phyloP scores from a whole-genome alignment of 2,329 filamentous ascomycete genomes.

The Anthostomella pinea region DNA sequence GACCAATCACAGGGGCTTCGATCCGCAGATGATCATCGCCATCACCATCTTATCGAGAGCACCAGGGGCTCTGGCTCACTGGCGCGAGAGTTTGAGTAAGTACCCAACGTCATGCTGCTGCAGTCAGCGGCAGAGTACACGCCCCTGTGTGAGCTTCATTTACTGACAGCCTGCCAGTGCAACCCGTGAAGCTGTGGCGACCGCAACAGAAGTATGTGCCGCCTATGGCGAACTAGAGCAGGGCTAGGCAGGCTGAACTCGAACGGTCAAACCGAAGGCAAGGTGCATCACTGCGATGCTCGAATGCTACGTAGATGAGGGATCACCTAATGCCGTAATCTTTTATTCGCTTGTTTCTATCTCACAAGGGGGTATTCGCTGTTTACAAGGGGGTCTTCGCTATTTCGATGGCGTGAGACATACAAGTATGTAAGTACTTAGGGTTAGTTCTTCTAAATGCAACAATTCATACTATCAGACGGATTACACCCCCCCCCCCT shows the following conservation, averaged over 20 bases:
- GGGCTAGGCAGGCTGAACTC: background rate
- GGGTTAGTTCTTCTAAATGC: too few species aligned
- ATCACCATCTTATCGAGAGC: conserved; percentile 27
- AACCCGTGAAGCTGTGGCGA: conserved; percentile 29
- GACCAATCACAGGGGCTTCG: conserved; percentile 24
- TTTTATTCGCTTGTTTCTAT: too few species aligned
- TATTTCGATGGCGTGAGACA: too few species aligned
- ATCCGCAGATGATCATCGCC: conserved; percentile 29
- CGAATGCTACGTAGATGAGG: conserved; percentile 8
- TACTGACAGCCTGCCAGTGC: conserved; percentile 19
- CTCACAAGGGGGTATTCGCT: too few species aligned
- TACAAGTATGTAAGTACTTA: too few species aligned
- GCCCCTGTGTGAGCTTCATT: too few species aligned
- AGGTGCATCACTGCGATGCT: conserved; percentile 3
- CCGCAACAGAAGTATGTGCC: conserved; percentile 29
- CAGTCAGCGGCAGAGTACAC: too few species aligned
- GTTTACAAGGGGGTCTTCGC: too few species aligned
- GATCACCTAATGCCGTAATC: too few species aligned
- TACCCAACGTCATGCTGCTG: background rate
- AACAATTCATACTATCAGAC: too few species aligned
- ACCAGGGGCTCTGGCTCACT: conserved; percentile 29
- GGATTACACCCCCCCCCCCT: too few species aligned
- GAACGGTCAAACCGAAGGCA: background rate
- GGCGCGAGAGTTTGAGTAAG: conserved; percentile 31
- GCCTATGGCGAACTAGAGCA: conserved; percentile 19